Conservation (phyloP, 495 filamentous ascomycete genomes). For the Wilcoxina mikolae region DNA sequence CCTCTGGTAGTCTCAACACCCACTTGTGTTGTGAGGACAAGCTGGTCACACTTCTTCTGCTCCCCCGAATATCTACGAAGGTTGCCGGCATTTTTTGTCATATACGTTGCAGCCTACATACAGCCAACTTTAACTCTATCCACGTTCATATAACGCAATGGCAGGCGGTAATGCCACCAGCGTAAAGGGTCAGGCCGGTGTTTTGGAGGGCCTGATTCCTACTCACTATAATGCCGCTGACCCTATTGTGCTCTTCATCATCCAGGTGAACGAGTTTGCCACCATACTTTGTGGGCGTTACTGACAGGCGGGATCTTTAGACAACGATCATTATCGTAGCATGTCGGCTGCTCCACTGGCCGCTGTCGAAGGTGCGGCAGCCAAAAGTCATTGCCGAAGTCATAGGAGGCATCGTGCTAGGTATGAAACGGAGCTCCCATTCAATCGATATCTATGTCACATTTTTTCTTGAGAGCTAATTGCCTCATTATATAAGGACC, state of each 20-base stretch:
- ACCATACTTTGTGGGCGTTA: neutral
- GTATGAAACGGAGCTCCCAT: constrained; percentile 75
- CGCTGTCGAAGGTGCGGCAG: constrained; percentile 73
- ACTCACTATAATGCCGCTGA: constrained; percentile 55
- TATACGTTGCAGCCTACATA: too few species aligned
- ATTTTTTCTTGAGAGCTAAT: neutral
- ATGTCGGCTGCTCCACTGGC: constrained; percentile 68
- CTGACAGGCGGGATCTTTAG: constrained; percentile 32
- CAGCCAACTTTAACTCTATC: too few species aligned
- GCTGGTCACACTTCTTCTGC: too few species aligned
- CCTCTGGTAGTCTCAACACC: too few species aligned
- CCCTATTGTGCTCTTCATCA: constrained; percentile 87
- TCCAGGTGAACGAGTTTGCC: constrained; percentile 49
- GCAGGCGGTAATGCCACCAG: too few species aligned
- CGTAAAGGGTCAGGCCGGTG: constrained; percentile 41
- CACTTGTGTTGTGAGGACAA: too few species aligned
- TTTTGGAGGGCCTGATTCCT: constrained; percentile 63
- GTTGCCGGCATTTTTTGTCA: too few species aligned
- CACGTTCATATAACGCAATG: too few species aligned
- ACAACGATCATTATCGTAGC: constrained; percentile 80
- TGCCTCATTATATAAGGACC: constrained; percentile 34
- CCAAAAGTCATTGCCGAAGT: constrained; percentile 94
- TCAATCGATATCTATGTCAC: constrained; percentile 54
- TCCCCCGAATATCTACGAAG: too few species aligned
- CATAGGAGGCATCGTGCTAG: constrained; percentile 79